Percentiles rank a stretch among this genome's conserved stretches.
Evolutionary conservation across 2,329 filamentous ascomycete genomes (phyloP).

Genomic region (Daldinia sp.): DNA sequence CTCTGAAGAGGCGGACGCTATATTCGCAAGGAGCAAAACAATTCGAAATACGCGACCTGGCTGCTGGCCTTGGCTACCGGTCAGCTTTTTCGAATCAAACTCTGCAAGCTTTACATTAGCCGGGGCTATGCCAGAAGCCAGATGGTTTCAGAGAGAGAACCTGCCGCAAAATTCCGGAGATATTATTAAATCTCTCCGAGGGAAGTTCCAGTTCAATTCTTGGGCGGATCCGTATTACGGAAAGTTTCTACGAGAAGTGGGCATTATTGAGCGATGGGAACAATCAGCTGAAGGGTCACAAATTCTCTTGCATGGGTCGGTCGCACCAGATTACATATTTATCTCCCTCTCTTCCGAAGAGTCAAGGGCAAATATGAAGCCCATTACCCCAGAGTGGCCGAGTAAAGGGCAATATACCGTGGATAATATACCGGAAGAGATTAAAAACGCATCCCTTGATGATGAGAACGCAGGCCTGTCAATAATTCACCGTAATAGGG

Average conservation of each 20-base stretch:
- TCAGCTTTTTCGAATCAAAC: conserved; percentile 28
- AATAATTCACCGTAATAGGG: conserved; percentile 8
- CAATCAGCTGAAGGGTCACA: conserved; percentile 49
- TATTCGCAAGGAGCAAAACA: conserved; percentile 12
- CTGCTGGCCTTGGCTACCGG: conserved; percentile 25
- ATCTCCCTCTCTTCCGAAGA: conserved; percentile 48
- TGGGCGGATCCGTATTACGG: conserved; percentile 40
- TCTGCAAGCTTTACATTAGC: conserved; percentile 22
- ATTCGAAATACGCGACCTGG: conserved; percentile 13
- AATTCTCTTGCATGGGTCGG: conserved; percentile 46
- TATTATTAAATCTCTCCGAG: conserved; percentile 33
- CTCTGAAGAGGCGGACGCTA: not conserved
- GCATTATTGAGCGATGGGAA: conserved; percentile 58
- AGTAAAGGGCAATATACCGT: conserved; percentile 52
- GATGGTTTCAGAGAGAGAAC: conserved; percentile 35
- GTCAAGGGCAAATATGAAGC: conserved; percentile 39
- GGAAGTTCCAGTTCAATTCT: conserved; percentile 24
- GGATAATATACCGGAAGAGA: conserved; percentile 54
- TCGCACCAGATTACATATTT: conserved; percentile 51
- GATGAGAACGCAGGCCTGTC: conserved; percentile 44
- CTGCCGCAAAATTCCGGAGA: conserved; percentile 39
- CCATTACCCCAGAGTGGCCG: conserved; percentile 49
- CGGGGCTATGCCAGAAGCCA: conserved; percentile 28
- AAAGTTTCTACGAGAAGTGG: conserved; percentile 42
- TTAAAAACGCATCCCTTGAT: conserved; percentile 43